A percentile compares a stretch with the other conserved stretches of the same genome.
These are phyloP conservation scores for Groenewaldozyma sp. DNA, from an alignment of 1,139 yeast species.

Conservation along the genomic window DNA sequence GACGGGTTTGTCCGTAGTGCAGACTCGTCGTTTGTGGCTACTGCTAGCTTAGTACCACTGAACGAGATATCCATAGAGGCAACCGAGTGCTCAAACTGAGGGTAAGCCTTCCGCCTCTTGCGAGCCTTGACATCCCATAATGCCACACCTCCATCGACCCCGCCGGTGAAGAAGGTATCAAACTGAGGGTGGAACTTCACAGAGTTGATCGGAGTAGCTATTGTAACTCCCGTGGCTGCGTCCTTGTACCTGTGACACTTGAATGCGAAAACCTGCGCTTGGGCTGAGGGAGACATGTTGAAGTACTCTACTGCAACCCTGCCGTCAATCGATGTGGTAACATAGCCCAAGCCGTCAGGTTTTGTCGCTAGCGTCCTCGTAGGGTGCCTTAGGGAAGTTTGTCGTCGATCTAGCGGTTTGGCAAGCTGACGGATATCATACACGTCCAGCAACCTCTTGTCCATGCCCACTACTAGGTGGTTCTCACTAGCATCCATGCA, in stretches of 20 bases:
- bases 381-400: slow-evolving; percentile 67
- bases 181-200: slow-evolving; percentile 43
- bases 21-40: slow-evolving; percentile 34
- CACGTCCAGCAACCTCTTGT: slow-evolving; percentile 45
- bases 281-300: slow-evolving; percentile 41
- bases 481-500: slow-evolving; percentile 49
- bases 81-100: slow-evolving; percentile 43
- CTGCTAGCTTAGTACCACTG: slow-evolving; percentile 37
- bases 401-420: slow-evolving; percentile 44
- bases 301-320: slow-evolving; percentile 74
- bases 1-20: slow-evolving; percentile 16
- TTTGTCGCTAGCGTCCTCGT: slow-evolving; percentile 52
- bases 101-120: slow-evolving; percentile 52
- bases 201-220: slow-evolving; percentile 72
- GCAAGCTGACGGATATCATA: slow-evolving; percentile 46
- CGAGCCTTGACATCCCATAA: slow-evolving; percentile 65
- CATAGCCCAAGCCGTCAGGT: slow-evolving; percentile 58
- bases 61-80: slow-evolving; percentile 39
- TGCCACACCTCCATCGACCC: slow-evolving; percentile 69
- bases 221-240: slow-evolving; percentile 40
- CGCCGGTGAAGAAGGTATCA: slow-evolving; percentile 59
- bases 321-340: slow-evolving; percentile 78
- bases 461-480: slow-evolving; percentile 47
- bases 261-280: slow-evolving; percentile 60
- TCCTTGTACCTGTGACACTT: slow-evolving; percentile 61